Conservation (phyloP, 345 rosid species). For the Gossypium stocksii region DNA sequence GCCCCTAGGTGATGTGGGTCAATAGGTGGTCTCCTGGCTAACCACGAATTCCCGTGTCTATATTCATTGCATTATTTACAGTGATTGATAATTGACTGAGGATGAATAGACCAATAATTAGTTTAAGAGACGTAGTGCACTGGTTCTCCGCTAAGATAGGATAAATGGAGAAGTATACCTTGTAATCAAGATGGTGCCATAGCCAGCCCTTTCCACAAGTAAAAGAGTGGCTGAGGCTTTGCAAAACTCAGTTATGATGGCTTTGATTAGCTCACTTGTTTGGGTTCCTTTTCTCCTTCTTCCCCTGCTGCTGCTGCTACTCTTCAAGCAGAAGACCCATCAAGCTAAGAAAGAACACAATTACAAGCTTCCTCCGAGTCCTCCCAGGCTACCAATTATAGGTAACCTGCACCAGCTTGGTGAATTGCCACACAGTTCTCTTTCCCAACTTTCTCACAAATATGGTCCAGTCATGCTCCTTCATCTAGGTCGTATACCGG, state of each 20-base stretch:
- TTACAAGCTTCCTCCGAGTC: conserved; percentile 30
- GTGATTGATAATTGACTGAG: background rate
- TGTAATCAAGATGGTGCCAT: no score
- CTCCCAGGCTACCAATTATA: conserved; percentile 36
- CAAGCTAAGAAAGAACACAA: background rate
- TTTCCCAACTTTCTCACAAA: conserved; percentile 29
- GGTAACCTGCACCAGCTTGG: conserved; percentile 52
- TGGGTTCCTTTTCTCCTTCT: conserved; percentile 17
- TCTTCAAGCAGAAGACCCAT: background rate
- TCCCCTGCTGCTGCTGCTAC: background rate
- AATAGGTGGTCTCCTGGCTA: no score
- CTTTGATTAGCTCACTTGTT: background rate
- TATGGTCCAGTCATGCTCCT: conserved; percentile 47
- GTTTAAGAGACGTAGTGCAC: no score
- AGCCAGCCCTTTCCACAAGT: background rate
- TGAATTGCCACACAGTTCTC: conserved; percentile 33
- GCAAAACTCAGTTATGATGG: background rate
- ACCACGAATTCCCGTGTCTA: no score
- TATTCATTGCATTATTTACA: background rate
- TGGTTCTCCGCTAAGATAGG: no score
- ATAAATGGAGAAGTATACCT: background rate
- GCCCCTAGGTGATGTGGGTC: no score
- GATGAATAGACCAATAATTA: no score
- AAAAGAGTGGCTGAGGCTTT: background rate
- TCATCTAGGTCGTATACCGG: conserved; percentile 35